Percentiles rank a stretch among this genome's conserved stretches.
Evolutionary conservation across 805 yeast genomes (phyloP).

Genomic region (Ogataea allantospora): DNA sequence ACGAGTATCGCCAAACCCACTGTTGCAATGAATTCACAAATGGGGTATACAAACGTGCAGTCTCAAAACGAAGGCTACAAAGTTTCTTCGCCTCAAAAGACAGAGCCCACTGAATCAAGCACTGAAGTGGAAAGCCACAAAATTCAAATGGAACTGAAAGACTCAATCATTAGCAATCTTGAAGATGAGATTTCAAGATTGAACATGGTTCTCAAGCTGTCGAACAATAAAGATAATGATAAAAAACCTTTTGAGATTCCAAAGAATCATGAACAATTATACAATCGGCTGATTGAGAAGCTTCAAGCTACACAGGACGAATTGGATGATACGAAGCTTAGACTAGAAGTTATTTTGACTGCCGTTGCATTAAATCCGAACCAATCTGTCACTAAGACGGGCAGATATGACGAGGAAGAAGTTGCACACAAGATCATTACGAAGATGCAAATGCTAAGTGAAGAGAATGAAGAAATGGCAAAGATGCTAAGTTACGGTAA

Average conservation of each 20-base stretch:
- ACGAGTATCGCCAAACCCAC: slow-evolving; percentile 6
- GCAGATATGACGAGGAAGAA: slow-evolving; percentile 72
- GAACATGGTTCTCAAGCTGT: slow-evolving; percentile 43
- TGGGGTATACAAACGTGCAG: slow-evolving; percentile 11
- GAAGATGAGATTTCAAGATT: slow-evolving; percentile 43
- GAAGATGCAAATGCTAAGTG: slow-evolving; percentile 56
- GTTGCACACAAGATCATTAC: slow-evolving; percentile 69
- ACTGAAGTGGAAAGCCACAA: slow-evolving; percentile 39
- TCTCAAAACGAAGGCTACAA: slow-evolving; percentile 5
- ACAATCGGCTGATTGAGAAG: slow-evolving; percentile 29
- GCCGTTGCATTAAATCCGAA: slow-evolving; percentile 53
- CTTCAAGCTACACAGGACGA: slow-evolving; percentile 39
- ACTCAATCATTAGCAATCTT: slow-evolving; percentile 45
- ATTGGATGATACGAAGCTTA: slow-evolving; percentile 56
- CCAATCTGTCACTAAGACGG: slow-evolving; percentile 46
- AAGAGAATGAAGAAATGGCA: slow-evolving; percentile 69
- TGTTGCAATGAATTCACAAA: slow-evolving; percentile 11
- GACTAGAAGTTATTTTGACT: slow-evolving; percentile 62
- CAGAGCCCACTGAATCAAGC: slow-evolving; percentile 5
- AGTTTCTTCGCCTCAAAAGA: slow-evolving; percentile 4
- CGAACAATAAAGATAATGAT: slow-evolving; percentile 25
- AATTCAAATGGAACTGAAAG: slow-evolving; percentile 54
- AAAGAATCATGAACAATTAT: slow-evolving; percentile 34
- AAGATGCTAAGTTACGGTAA: slow-evolving; percentile 75
- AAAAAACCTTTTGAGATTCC: slow-evolving; percentile 31